These are phyloP conservation scores for Kluyveromyces sp. DNA, from an alignment of 1,139 yeast species.

Conservation along the genomic window DNA sequence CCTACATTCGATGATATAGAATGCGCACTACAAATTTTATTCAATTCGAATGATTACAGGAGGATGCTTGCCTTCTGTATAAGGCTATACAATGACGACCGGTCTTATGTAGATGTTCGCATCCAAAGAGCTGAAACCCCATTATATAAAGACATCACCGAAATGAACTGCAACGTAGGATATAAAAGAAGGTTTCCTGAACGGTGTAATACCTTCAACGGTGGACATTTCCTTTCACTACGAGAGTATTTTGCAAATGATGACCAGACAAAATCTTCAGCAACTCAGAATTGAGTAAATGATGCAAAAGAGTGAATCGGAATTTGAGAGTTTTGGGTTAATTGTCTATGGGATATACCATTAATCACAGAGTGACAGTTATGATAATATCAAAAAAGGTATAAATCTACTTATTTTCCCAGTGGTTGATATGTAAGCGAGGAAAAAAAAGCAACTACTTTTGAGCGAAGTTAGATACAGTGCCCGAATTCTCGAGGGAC, in stretches of 20 bases:
- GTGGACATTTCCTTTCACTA: background rate
- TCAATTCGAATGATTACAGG: background rate
- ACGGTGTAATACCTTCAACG: background rate
- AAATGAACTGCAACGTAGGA: background rate
- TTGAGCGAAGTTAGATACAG: no score
- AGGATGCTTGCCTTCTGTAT: background rate
- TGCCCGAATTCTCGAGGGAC: no score
- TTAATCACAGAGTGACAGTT: no score
- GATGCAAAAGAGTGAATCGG: background rate
- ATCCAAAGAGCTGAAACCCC: conserved; percentile 1
- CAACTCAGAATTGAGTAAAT: background rate
- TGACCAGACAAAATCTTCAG: background rate
- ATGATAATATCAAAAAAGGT: no score
- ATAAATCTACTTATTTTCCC: no score
- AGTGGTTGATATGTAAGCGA: no score
- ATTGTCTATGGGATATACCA: no score
- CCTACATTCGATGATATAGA: background rate
- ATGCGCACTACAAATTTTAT: background rate
- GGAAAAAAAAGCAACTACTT: no score
- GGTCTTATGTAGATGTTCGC: background rate
- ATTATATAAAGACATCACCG: background rate
- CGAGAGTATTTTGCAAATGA: background rate
- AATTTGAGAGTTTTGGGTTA: background rate
- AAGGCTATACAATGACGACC: background rate
- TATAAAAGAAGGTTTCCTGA: background rate